Evolutionary conservation across 371 early-diverging fungal genomes (phyloP).

Genomic region (Mucor plumbeus): DNA sequence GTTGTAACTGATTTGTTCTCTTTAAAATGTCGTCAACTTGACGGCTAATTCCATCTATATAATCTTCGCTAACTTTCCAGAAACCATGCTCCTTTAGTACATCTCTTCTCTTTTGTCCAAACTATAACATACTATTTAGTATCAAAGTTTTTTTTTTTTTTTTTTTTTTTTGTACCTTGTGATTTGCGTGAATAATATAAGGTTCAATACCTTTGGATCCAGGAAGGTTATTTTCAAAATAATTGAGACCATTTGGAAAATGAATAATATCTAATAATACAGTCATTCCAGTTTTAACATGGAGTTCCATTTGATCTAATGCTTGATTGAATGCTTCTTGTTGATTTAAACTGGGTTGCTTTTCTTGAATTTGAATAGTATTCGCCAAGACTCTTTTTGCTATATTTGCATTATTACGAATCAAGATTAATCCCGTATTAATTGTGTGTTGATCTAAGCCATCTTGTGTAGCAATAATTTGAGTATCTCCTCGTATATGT

Average conservation of each 20-base stretch:
- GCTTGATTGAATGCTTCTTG: slow-evolving; percentile 30
- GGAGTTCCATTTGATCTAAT: slow-evolving; percentile 14
- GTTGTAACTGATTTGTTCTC: neutral
- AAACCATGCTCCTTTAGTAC: slow-evolving; percentile 16
- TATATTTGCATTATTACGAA: neutral
- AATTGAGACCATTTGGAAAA: slow-evolving; percentile 28
- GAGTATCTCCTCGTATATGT: slow-evolving; percentile 22
- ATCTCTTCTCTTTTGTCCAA: slow-evolving; percentile 18
- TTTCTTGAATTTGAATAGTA: slow-evolving; percentile 20
- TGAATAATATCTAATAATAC: slow-evolving; percentile 29
- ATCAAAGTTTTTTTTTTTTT: neutral
- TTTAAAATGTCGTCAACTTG: slow-evolving; percentile 21
- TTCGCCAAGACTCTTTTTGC: slow-evolving; percentile 23
- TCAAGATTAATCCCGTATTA: slow-evolving; percentile 17
- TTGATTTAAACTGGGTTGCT: neutral
- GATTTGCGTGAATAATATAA: slow-evolving; percentile 29
- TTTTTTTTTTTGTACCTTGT: slow-evolving; percentile 24
- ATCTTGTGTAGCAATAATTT: slow-evolving; percentile 25
- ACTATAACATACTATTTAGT: neutral
- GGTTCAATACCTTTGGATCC: slow-evolving; percentile 21
- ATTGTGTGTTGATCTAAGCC: slow-evolving; percentile 8
- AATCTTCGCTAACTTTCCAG: slow-evolving; percentile 22
- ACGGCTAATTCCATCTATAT: slow-evolving; percentile 6
- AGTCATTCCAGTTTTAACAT: slow-evolving; percentile 27
- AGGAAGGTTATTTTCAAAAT: slow-evolving; percentile 18